Evolutionary conservation across 2,329 filamentous ascomycete species (phyloP).

Genomic region (Zasmidium citrigriseum): DNA sequence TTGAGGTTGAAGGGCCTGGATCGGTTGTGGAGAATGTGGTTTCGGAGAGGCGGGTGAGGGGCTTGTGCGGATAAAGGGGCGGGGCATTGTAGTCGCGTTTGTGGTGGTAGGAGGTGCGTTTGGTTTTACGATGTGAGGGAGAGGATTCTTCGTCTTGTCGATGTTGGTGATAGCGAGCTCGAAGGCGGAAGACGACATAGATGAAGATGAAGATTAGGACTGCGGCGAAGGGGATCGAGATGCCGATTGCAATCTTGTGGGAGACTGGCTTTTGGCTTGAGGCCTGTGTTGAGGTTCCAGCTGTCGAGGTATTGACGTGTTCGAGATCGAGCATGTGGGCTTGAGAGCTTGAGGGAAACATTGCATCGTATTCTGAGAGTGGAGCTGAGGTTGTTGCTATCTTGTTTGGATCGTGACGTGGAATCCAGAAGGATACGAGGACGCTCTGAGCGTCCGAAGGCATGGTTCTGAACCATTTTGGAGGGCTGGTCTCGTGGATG

Average conservation of each 20-base stretch:
- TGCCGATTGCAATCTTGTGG: background rate
- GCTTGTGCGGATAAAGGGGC: constrained; percentile 3
- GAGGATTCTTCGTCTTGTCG: background rate
- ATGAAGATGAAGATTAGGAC: background rate
- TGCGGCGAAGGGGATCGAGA: background rate
- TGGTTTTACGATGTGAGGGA: background rate
- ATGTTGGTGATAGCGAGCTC: background rate
- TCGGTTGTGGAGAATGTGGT: constrained; percentile 5
- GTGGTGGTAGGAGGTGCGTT: no score
- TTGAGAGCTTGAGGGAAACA: background rate
- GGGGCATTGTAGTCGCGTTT: constrained; percentile 4
- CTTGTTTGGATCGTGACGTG: background rate
- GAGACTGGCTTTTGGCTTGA: background rate
- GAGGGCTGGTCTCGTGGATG: background rate
- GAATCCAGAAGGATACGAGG: background rate
- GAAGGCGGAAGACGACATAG: background rate
- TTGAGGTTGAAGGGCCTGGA: background rate
- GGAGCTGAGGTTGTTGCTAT: no score
- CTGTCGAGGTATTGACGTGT: background rate
- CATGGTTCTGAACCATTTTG: background rate
- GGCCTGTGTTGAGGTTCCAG: background rate
- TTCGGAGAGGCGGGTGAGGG: background rate
- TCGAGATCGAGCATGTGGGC: background rate
- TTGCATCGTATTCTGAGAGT: no score
- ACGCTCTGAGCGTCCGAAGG: background rate